A percentile compares a stretch with the other conserved stretches of the same genome.
phyloP scores from a whole-genome alignment of 192 early-diverging fungal genomes.

The Jimgerdemannia lactiflua region DNA sequence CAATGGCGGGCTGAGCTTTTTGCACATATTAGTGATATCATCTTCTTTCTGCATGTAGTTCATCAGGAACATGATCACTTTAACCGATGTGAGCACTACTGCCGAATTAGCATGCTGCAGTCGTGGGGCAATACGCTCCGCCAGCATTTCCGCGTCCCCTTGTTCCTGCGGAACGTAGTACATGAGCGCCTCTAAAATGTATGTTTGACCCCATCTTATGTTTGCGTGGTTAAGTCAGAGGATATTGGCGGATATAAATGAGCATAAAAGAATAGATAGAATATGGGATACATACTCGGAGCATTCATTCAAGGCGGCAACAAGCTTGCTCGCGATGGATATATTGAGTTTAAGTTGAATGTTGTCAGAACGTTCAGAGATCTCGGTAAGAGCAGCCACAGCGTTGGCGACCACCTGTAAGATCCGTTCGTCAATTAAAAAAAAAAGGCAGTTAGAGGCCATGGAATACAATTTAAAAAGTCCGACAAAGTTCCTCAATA shows the following conservation, averaged over 20 bases:
- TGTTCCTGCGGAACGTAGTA: constrained; percentile 85
- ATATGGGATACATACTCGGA: constrained; percentile 65
- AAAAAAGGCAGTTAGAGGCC: background rate
- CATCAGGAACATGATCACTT: constrained; percentile 92
- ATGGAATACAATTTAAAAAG: background rate
- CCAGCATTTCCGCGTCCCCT: constrained; percentile 86
- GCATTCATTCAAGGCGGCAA: constrained; percentile 93
- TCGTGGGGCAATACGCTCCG: constrained; percentile 86
- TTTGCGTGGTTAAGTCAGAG: constrained; percentile 6
- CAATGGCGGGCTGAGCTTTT: constrained; percentile 89
- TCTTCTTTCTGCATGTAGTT: constrained; percentile 88
- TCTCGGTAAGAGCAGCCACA: constrained; percentile 90
- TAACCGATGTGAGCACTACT: constrained; percentile 81
- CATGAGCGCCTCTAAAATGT: constrained; percentile 91
- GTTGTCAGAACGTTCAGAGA: constrained; percentile 83
- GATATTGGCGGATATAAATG: background rate
- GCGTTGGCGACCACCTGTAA: constrained; percentile 93
- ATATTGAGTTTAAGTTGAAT: constrained; percentile 87
- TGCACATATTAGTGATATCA: constrained; percentile 66
- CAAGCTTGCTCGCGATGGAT: constrained; percentile 85
- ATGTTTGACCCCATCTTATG: constrained; percentile 90
- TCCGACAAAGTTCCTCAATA: background rate
- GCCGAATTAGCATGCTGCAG: constrained; percentile 95
- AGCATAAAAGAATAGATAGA: background rate
- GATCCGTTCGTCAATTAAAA: background rate